Conservation (phyloP, 805 yeast genomes). For the Komagataella ulmi region DNA sequence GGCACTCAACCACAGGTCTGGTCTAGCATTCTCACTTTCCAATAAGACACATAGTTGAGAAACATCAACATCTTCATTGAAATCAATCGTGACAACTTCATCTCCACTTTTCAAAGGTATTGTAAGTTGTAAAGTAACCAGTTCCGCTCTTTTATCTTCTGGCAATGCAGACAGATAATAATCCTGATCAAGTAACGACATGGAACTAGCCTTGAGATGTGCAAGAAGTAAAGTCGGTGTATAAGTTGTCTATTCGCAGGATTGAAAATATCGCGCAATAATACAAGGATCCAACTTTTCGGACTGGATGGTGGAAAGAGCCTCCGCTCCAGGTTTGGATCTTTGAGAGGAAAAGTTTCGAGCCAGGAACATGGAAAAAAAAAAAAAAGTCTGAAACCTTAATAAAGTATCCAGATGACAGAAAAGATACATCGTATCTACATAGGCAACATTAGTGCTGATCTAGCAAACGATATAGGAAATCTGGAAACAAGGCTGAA, state of each 20-base stretch:
- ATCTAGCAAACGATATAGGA: conserved; percentile 27
- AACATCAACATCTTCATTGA: conserved; percentile 73
- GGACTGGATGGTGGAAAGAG: too few species aligned
- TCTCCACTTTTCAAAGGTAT: conserved; percentile 68
- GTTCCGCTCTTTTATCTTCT: neutral
- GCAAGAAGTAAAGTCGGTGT: neutral
- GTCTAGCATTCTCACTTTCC: conserved; percentile 66
- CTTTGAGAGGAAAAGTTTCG: neutral
- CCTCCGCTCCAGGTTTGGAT: too few species aligned
- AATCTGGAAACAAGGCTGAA: conserved; percentile 43
- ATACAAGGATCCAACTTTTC: too few species aligned
- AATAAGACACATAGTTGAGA: conserved; percentile 67
- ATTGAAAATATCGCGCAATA: neutral
- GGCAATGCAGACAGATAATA: neutral
- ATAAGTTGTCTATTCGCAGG: neutral
- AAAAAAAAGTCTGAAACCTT: neutral
- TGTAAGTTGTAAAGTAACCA: conserved; percentile 9
- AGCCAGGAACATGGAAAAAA: neutral
- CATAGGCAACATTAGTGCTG: conserved; percentile 54
- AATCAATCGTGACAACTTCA: conserved; percentile 78
- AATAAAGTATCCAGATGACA: neutral
- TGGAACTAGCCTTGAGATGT: neutral
- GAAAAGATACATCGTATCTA: conserved; percentile 24
- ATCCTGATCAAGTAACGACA: neutral
- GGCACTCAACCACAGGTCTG: conserved; percentile 73